phyloP scores from a whole-genome alignment of 2,329 filamentous ascomycete species.

The Alternaria atra region DNA sequence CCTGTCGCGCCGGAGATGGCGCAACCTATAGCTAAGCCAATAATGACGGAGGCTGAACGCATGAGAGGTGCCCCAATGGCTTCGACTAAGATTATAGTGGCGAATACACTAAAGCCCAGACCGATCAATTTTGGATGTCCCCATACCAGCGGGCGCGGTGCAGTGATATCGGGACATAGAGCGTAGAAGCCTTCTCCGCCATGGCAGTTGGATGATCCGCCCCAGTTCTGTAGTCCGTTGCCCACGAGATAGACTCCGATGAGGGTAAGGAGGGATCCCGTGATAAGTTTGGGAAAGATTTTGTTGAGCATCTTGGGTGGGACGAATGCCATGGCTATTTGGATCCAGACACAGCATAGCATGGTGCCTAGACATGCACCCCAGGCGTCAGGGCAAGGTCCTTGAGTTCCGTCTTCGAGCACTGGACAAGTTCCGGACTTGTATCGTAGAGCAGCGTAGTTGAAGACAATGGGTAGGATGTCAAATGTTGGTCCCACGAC shows the following conservation, averaged over 20 bases:
- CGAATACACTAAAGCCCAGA: constrained; percentile 41
- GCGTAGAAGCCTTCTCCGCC: constrained; percentile 38
- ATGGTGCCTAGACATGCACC: constrained; percentile 46
- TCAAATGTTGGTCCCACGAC: constrained; percentile 43
- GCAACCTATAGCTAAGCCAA: constrained; percentile 39
- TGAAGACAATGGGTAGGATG: constrained; percentile 40
- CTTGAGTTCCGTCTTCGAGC: constrained; percentile 30
- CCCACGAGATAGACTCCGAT: constrained; percentile 39
- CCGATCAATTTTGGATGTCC: constrained; percentile 40
- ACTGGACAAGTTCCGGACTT: constrained; percentile 35
- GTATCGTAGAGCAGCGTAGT: constrained; percentile 37
- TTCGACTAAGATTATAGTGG: constrained; percentile 39
- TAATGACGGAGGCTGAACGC: constrained; percentile 39
- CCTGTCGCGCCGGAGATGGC: constrained; percentile 39
- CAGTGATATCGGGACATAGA: constrained; percentile 30
- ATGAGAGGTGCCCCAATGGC: constrained; percentile 39
- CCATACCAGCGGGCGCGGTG: constrained; percentile 45
- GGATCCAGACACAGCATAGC: constrained; percentile 55
- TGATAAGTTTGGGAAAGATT: constrained; percentile 40
- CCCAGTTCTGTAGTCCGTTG: constrained; percentile 43
- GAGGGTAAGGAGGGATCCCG: constrained; percentile 33
- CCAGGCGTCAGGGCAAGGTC: constrained; percentile 34
- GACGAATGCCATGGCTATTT: constrained; percentile 36
- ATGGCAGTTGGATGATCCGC: constrained; percentile 39
- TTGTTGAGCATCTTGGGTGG: constrained; percentile 35